Conservation (phyloP, 768 basidiomycete species). For the Boletus bicolor region DNA sequence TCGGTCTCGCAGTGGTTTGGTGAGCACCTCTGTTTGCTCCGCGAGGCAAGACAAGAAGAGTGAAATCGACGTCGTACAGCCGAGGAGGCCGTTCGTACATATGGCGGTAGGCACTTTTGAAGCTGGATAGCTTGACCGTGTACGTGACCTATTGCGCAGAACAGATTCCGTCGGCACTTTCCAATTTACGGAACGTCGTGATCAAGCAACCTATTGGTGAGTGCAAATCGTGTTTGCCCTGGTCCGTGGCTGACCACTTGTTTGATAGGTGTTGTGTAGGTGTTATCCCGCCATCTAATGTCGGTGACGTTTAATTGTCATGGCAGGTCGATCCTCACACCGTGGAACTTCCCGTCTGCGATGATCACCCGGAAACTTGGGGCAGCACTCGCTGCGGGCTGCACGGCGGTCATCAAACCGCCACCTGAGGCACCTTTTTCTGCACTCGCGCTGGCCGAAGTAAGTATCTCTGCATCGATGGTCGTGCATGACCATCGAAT, state of each 20-base stretch:
- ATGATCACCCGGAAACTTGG: constrained; percentile 93
- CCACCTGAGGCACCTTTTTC: constrained; percentile 95
- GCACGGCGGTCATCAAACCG: constrained; percentile 92
- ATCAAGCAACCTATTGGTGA: constrained; percentile 90
- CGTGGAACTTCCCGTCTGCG: constrained; percentile 94
- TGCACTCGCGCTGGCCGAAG: constrained; percentile 87
- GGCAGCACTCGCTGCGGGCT: constrained; percentile 92
- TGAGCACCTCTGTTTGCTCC: constrained; percentile 28
- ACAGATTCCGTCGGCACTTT: constrained; percentile 73
- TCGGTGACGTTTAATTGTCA: constrained; percentile 2
- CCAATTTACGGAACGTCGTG: constrained; percentile 74
- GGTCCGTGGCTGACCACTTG: background rate
- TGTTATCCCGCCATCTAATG: background rate
- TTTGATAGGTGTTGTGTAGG: constrained; percentile 47
- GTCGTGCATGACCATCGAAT: background rate
- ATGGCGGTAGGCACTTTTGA: constrained; percentile 62
- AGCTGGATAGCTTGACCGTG: background rate
- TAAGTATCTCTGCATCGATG: constrained; percentile 25
- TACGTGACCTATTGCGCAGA: constrained; percentile 40
- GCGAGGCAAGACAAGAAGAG: background rate
- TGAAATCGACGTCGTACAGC: constrained; percentile 44
- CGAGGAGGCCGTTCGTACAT: constrained; percentile 87
- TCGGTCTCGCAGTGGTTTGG: constrained; percentile 68
- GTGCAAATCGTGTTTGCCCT: constrained; percentile 40
- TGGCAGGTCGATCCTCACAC: constrained; percentile 70